Evolutionary conservation across 768 basidiomycete species (phyloP), one percentile per base, ranked within the genome.

Genomic region (Lactarius psammicola): DNA sequence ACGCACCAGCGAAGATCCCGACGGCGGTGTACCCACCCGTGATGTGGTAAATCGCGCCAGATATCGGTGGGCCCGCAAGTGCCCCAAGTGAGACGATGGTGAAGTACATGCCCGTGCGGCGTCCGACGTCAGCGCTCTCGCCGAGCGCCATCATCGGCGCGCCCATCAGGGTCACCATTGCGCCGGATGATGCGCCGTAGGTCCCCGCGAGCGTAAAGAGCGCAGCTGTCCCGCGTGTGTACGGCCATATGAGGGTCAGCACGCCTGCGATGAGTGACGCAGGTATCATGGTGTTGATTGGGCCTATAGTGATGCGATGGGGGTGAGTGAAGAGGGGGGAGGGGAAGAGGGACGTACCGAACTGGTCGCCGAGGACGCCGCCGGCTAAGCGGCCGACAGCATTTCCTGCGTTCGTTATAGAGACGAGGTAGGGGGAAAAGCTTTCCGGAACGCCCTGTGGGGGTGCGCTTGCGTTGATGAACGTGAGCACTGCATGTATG

Each of bases 51-150:
- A 91, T 88, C 0, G 86, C 86, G 0, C 90, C 90, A 8, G 88
- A 88, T 65, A 90, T 87, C 1, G 90, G 90, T 3, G 88, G 87
- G 0, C 90, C 90, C 0, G 80, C 80, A 3, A 91, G 77, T 0
- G 87, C 87, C 11, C 87, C 88, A 20, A 90, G 44, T 0, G 89
- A 80, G 30, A 84, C 65, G 59, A 88, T 79, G 36, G 81, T 87
- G 73, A 87, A 78, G 65, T 83, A 83, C 80, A 89, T 85, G 5
- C 90, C 89, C 0, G 82, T 76, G 17, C 90, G 78, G 28, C 86
- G 78, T 4, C 90, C 90, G 0, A 89, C 80, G 63, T 90, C 88
- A 9, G n/a, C n/a, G n/a, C n/a, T n/a, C n/a, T n/a, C n/a, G n/a
- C n/a, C n/a, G n/a, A n/a, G n/a, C n/a, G n/a, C n/a, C n/a, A n/a